phyloP scores from a whole-genome alignment of 306 rosid genomes.

The Hippophae tibetana region DNA sequence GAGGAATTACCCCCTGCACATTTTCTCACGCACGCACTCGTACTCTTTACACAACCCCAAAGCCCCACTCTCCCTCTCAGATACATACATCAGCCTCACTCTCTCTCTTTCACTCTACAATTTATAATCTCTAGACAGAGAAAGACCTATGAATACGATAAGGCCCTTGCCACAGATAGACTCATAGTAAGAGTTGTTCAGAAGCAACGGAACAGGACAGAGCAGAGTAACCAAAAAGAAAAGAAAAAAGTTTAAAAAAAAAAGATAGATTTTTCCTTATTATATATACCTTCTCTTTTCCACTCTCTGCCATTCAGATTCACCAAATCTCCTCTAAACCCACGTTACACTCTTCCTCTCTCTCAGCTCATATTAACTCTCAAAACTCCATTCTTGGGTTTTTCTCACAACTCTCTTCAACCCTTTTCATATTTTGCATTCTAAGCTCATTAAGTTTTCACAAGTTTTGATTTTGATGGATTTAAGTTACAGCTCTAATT shows the following conservation, averaged over 20 bases:
- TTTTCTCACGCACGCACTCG: conserved; percentile 99
- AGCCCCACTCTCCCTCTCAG: conserved; percentile 22
- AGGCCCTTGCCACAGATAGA: conserved; percentile 3
- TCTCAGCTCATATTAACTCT: neutral
- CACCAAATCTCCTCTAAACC: conserved; percentile 47
- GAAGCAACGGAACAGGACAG: conserved; percentile 34
- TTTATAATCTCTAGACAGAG: too few relatives aligned
- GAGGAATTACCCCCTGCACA: conserved; percentile 91
- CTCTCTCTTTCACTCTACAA: conserved; percentile 17
- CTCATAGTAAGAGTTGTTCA: neutral
- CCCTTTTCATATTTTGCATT: neutral
- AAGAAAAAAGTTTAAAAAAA: conserved; percentile 33
- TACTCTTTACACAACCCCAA: conserved; percentile 45
- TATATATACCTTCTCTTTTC: conserved; percentile 18
- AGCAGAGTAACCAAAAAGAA: conserved; percentile 24
- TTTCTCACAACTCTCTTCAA: neutral
- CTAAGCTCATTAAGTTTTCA: neutral
- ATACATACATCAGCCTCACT: conserved; percentile 27
- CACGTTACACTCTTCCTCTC: conserved; percentile 19
- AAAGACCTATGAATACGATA: conserved; percentile 25
- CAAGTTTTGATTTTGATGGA: conserved; percentile 15
- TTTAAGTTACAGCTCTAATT: neutral
- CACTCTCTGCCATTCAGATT: conserved; percentile 34
- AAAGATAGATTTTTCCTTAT: conserved; percentile 44
- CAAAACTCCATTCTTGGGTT: neutral